A percentile compares a stretch with the other conserved stretches of the same genome.
phyloP scores from a whole-genome alignment of 2,329 filamentous ascomycete genomes.

The Fusarium albidum region DNA sequence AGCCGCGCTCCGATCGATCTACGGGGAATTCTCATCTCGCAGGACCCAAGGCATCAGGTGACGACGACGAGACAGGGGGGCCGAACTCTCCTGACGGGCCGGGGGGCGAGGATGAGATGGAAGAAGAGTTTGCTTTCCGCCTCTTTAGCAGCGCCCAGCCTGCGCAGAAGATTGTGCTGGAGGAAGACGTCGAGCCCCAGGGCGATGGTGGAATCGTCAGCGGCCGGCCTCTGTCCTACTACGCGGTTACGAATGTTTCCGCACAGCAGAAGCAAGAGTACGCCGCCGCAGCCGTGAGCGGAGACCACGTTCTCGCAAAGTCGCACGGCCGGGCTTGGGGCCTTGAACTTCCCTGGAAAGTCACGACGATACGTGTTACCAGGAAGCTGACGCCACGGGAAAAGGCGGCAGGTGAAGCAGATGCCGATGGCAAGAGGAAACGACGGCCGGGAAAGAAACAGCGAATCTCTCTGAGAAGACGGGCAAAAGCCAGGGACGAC shows the following conservation, averaged over 20 bases:
- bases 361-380: conserved; percentile 54
- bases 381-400: conserved; percentile 36
- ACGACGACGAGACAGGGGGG: conserved; percentile 18
- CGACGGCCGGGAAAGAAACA: conserved; percentile 66
- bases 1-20: not conserved
- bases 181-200: conserved; percentile 49
- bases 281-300: conserved; percentile 57
- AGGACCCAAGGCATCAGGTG: conserved; percentile 13
- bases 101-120: conserved; percentile 36
- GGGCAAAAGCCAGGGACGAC: conserved; percentile 52
- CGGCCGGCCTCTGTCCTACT: conserved; percentile 56
- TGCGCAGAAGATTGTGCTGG: conserved; percentile 60
- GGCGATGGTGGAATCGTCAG: conserved; percentile 48
- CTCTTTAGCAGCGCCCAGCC: conserved; percentile 61
- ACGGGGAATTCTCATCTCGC: conserved; percentile 1
- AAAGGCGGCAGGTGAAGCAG: conserved; percentile 24
- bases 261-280: conserved; percentile 51
- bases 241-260: conserved; percentile 53
- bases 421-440: conserved; percentile 42
- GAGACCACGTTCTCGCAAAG: conserved; percentile 57
- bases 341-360: conserved; percentile 67
- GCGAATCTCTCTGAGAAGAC: conserved; percentile 60
- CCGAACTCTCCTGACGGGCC: conserved; percentile 11
- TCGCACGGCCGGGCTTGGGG: conserved; percentile 62
- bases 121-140: conserved; percentile 62